Evolutionary conservation across 116 monocot genomes (phyloP).

Genomic region (Dioscorea cayenensis): DNA sequence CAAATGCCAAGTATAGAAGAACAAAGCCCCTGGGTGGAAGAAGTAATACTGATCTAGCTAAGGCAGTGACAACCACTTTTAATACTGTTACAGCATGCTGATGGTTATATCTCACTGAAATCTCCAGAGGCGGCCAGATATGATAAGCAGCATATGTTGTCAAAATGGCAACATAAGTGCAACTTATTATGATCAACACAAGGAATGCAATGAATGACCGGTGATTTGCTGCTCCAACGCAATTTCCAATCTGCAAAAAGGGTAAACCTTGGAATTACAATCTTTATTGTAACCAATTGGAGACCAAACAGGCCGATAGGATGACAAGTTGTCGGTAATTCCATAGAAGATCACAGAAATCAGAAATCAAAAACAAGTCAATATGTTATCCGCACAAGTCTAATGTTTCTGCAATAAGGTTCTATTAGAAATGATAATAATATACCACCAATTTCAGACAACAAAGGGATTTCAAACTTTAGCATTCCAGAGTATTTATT

Average conservation of each 20-base stretch:
- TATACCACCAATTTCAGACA: too few species aligned
- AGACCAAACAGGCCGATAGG: too few species aligned
- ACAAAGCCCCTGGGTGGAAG: constrained; percentile 62
- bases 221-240: constrained; percentile 90
- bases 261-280: background rate
- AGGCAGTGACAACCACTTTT: constrained; percentile 25
- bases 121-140: constrained; percentile 50
- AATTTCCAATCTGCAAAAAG: constrained; percentile 82
- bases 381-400: too few species aligned
- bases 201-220: constrained; percentile 62
- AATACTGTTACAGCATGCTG: constrained; percentile 8
- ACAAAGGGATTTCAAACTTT: too few species aligned
- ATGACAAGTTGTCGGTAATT: too few species aligned
- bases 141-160: constrained; percentile 35
- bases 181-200: constrained; percentile 60
- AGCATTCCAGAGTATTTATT: too few species aligned
- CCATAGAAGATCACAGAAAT: too few species aligned
- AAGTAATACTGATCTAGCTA: constrained; percentile 43
- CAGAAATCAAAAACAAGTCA: too few species aligned
- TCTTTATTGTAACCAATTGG: too few species aligned
- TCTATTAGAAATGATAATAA: too few species aligned
- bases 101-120: constrained; percentile 1
- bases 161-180: constrained; percentile 48
- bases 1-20: constrained; percentile 71
- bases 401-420: too few species aligned